phyloP scores from a whole-genome alignment of 1,139 yeast genomes.

The Kodamaea alishanica region DNA sequence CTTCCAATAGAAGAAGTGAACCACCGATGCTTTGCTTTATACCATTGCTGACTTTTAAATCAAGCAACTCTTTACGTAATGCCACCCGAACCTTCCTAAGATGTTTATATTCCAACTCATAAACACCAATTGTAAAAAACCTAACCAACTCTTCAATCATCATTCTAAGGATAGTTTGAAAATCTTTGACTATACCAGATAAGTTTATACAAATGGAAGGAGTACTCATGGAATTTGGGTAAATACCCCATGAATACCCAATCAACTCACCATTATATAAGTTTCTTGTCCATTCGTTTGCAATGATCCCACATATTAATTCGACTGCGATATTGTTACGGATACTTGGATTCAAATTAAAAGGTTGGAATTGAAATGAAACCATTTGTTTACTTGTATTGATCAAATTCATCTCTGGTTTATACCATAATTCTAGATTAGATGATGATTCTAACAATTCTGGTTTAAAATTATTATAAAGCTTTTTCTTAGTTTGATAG shows the following conservation, averaged over 20 bases:
- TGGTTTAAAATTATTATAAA: slow-evolving; percentile 9
- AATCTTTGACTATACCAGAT: slow-evolving; percentile 45
- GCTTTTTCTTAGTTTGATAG: slow-evolving; percentile 4
- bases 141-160: slow-evolving; percentile 19
- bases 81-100: slow-evolving; percentile 43
- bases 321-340: slow-evolving; percentile 43
- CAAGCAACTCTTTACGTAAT: slow-evolving; percentile 41
- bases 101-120: slow-evolving; percentile 22
- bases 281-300: slow-evolving; percentile 29
- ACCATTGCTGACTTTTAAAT: slow-evolving; percentile 34
- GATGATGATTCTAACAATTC: slow-evolving; percentile 14
- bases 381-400: slow-evolving; percentile 27
- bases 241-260: slow-evolving; percentile 53
- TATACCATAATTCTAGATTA: slow-evolving; percentile 50
- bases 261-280: slow-evolving; percentile 51
- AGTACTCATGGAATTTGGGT: slow-evolving; percentile 49
- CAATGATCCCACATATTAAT: slow-evolving; percentile 45
- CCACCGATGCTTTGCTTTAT: slow-evolving; percentile 45
- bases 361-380: slow-evolving; percentile 42
- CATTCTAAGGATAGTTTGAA: slow-evolving; percentile 23
- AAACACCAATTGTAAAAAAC: slow-evolving; percentile 12
- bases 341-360: slow-evolving; percentile 24
- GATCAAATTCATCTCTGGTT: slow-evolving; percentile 21
- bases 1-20: slow-evolving; percentile 49
- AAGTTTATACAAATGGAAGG: slow-evolving; percentile 47